Evolutionary conservation across 2,329 filamentous ascomycete species (phyloP), one percentile per base, ranked within the genome.

Genomic region (Verticillium dahliae): DNA sequence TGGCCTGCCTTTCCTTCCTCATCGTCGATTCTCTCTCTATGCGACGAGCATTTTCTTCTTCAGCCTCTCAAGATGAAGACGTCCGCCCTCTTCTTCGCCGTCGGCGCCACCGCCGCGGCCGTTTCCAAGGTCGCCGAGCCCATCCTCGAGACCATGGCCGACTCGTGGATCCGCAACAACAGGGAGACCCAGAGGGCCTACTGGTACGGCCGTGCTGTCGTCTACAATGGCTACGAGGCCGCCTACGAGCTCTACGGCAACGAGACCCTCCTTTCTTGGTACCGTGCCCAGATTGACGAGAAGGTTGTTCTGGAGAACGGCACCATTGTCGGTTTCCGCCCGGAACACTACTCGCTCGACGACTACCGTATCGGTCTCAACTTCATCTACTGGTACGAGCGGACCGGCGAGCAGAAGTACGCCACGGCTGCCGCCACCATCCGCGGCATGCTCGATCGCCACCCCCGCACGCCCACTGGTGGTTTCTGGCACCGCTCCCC

Each of bases 351-450:
- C 71, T 82, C 80, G 1, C 74, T 82, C 1, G 80, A 82, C 62
- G 78, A 85, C 64, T 78, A 84, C 63, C 79, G 82, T 13, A 75
- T 84, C 38, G 82, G 81, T 11, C 77, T 80, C 65, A 81, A 81
- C 67, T 71, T 83, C 52, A 73, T 85, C 3, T 80, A 75, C 66
- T 78, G 81, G 73, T 80, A 81, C 66, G 74, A 77, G 65, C 69
- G 75, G 62, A 80, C 79, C 0, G 74, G 75, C 13, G 74, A 80
- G 55, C 67, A 73, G n/a, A 83, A 80, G 67, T 85, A 82, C 70
- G 78, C 78, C 66, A 68, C 68, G 9, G 82, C 81, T 0, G 80
- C 81, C 4, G 74, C 75, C 6, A 72, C 74, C 4, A 73, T 85
- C 55, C 74, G 80, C 14, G 66, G 71, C 31, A 79, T 82, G 65